Evolutionary conservation across 306 rosid genomes (phyloP).

Genomic region (Lagenaria siceraria): DNA sequence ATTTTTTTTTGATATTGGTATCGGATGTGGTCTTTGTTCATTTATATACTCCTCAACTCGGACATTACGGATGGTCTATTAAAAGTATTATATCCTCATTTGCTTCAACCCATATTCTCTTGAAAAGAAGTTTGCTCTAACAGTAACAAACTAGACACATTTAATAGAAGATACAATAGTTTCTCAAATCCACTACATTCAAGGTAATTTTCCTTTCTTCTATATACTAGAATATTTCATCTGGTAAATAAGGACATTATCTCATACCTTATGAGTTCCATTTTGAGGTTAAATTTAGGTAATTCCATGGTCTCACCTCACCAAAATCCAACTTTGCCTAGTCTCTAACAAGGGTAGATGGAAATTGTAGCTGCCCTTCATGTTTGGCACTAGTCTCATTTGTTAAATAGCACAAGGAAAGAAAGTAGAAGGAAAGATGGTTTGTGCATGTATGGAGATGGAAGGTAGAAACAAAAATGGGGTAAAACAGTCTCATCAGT

Average conservation of each 20-base stretch:
- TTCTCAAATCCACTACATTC: no score
- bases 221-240: background rate
- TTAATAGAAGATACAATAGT: no score
- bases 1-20: no score
- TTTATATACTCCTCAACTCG: no score
- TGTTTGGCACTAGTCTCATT: background rate
- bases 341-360: no score
- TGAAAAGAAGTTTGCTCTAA: background rate
- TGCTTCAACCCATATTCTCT: background rate
- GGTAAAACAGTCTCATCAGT: conserved; percentile 31
- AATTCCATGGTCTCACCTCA: background rate
- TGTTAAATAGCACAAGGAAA: background rate
- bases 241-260: background rate
- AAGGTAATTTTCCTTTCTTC: background rate
- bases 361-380: background rate
- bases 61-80: no score
- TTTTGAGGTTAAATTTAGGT: background rate
- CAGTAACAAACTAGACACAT: background rate
- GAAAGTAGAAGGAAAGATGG: background rate
- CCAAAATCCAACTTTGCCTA: background rate
- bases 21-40: no score
- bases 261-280: background rate
- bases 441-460: conserved; percentile 31
- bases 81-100: background rate
- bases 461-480: conserved; percentile 30